Base-by-base conservation (phyloP, 2,329 filamentous ascomycete species). In the Penicillium decumbens region DNA sequence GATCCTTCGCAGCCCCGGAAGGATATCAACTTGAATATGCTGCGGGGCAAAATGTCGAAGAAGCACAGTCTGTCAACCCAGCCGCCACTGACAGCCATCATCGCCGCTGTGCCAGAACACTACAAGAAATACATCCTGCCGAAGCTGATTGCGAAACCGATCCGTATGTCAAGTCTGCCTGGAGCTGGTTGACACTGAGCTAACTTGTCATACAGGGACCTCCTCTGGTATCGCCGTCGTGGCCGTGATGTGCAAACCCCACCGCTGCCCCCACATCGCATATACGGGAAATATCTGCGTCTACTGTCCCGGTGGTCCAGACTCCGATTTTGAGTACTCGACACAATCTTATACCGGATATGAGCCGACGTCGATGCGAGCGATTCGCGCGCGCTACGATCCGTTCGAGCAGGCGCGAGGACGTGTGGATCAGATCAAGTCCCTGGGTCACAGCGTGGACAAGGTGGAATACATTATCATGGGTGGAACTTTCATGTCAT, bases 391-490 rank as follows among this genome's bases (percentile, higher is more conserved):
- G 28, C 84, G 95, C 43, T 98, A 98, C 67, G 95, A 98, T 65
- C 93, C 93, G 0, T 98, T 96, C 62, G 93, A 98, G 72, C 93
- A 98, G 75, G 93, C 93, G 13, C 81, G 93, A 68, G 93, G 93
- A 37, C 84, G 93, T 60, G 92, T 98, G 5, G 95, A 98, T 63
- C 93, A 98, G 74, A 89, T 98, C 66, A 95, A 95, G 71, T 88
- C 89, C 1, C 79, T 98, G 0, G 93, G 93, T 0, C 93, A 98
- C 71, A 95, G 89, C 40, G 93, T 98, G 41, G 93, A 98, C 75
- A 98, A 98, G 71, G 93, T 98, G 23, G 93, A 98, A 75, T 98
- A 97, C 71, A 98, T 98, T 66, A 95, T 98, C 68, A 98, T 98
- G 93, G 93, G 93, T 52, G 93, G 93, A 58, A 98, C 93, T 0